phyloP scores from a whole-genome alignment of 345 rosid genomes.

The Leavenworthia alabamica region DNA sequence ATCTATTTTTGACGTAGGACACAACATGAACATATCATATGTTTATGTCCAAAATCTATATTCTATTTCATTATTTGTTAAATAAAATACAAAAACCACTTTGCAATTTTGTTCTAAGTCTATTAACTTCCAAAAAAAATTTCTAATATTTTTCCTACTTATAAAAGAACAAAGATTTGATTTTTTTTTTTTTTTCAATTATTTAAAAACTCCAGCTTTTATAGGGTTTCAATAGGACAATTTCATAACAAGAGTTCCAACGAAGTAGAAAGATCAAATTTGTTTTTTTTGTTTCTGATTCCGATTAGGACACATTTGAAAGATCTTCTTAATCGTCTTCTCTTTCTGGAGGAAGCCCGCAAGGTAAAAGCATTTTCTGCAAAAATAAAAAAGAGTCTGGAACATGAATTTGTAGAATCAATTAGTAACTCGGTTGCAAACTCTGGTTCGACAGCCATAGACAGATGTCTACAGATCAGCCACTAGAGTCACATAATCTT shows the following conservation, averaged over 20 bases:
- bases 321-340: slow-evolving; percentile 58
- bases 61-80: not conserved
- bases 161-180: not conserved
- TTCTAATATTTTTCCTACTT: not conserved
- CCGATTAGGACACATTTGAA: not conserved
- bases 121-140: not conserved
- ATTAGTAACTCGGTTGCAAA: not conserved
- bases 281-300: not conserved
- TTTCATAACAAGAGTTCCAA: not conserved
- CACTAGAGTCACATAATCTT: not conserved
- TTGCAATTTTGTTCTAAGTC: not conserved
- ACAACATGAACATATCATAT: not conserved
- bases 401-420: not conserved
- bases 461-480: not conserved
- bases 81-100: not conserved
- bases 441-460: not conserved
- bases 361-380: slow-evolving; percentile 97
- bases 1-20: not conserved
- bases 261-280: not conserved
- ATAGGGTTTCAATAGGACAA: not conserved
- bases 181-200: not conserved
- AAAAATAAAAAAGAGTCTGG: not conserved
- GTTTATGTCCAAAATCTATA: not conserved
- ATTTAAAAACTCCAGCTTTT: not conserved
- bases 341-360: slow-evolving; percentile 95